Evolutionary conservation across 1,284 basidiomycete species (phyloP), one percentile per base, ranked within the genome.

Genomic region (Malassezia sympodialis): DNA sequence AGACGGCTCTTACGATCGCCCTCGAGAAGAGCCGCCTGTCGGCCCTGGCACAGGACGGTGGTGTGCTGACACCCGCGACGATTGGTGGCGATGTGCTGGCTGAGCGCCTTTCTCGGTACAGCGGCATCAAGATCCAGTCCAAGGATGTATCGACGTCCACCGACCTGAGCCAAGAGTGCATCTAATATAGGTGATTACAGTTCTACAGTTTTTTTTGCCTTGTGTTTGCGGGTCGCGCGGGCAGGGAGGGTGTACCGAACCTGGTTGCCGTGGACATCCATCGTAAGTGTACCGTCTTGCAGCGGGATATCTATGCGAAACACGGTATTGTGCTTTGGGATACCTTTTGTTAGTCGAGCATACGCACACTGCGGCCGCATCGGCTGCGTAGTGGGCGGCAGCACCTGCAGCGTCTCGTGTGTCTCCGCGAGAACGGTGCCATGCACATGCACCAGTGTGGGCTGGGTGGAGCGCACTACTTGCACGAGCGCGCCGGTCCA

Each of bases 31-130:
- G 24, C 23, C 47, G 44, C 50, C 79, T 87, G 2, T 80, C 85
- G 0, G 64, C 78, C 0, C 73, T 84, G 6, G 83, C 80, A 1
- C 78, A 76, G 28, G 65, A 77, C 51, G 88, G 88, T 15, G 88
- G 89, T 8, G 76, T 90, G 1, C 77, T 90, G 45, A 91, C 88
- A 1, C 82, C 87, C 0, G 81, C 84, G 64, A 82, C 82, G 1
- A 86, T 85, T 1, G 80, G 89, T 51, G 88, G 88, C 14, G 82
- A 84, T 57, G 80, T 81, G 3, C 69, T 90, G 48, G 76, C 88
- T 14, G 79, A 82, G 61, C 79, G 87, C 19, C 73, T 91, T 53
- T 77, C 79, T 60, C 77, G 77, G 23, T 81, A 78, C 14, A 82
- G 80, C 1, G 72, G 76, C 28, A 80, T 86, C 45, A 72, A 79